Percentiles rank a stretch among this genome's conserved stretches.
phyloP scores from a whole-genome alignment of 129 eudicot species.

The Flaveria ramosissima region DNA sequence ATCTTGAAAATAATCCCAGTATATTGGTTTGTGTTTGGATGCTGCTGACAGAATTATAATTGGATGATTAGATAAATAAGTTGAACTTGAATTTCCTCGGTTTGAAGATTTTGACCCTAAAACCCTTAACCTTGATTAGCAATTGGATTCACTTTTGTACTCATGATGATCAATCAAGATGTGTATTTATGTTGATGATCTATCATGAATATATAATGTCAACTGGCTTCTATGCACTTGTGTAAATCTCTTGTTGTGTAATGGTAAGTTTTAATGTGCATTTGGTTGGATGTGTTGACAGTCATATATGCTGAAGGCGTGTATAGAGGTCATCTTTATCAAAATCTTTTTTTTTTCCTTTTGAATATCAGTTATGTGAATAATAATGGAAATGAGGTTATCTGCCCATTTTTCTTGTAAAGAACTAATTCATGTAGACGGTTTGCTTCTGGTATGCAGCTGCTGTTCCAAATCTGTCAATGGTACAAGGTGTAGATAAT shows the following conservation, averaged over 20 bases:
- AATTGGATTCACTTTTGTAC: no score
- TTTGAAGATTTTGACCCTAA: background rate
- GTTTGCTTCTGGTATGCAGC: slow-evolving; percentile 49
- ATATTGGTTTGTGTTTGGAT: no score
- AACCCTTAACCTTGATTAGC: background rate
- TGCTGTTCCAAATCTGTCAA: slow-evolving; percentile 83
- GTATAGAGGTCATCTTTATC: background rate
- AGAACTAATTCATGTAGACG: no score
- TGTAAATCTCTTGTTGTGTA: background rate
- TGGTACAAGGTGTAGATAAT: slow-evolving; percentile 88
- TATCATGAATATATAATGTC: background rate
- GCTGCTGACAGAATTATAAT: no score
- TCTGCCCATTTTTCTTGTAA: no score
- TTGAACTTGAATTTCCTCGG: background rate
- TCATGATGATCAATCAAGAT: background rate
- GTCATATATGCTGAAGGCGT: background rate
- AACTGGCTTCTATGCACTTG: background rate
- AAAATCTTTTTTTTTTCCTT: background rate
- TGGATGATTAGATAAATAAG: background rate
- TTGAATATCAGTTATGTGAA: no score
- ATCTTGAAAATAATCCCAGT: no score
- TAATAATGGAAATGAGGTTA: no score
- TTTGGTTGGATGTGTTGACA: background rate
- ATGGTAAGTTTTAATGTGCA: background rate
- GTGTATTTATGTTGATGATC: background rate